phyloP scores from a whole-genome alignment of 805 yeast genomes.

The Scheffersomyces stipitis region DNA sequence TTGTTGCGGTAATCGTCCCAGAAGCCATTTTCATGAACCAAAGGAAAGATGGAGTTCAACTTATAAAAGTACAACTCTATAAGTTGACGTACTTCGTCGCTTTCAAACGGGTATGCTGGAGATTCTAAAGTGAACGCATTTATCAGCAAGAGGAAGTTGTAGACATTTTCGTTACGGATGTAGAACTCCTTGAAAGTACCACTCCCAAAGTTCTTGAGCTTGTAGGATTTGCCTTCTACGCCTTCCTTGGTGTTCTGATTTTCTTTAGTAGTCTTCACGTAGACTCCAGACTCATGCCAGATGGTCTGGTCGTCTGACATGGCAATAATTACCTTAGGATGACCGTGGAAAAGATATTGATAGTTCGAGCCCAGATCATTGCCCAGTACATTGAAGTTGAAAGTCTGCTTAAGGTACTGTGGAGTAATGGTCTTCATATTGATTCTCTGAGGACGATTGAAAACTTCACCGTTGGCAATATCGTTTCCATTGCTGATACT shows the following conservation, averaged over 20 bases:
- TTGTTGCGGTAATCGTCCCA: slow-evolving; percentile 24
- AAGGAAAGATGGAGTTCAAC: slow-evolving; percentile 33
- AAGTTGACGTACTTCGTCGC: slow-evolving; percentile 18
- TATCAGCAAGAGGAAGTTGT: slow-evolving; percentile 20
- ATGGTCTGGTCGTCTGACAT: slow-evolving; percentile 16
- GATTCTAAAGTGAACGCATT: slow-evolving; percentile 31
- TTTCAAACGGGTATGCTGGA: slow-evolving; percentile 19
- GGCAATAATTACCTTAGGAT: slow-evolving; percentile 26
- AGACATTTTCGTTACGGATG: slow-evolving; percentile 12
- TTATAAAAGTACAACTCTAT: slow-evolving; percentile 30
- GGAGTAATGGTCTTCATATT: slow-evolving; percentile 15
- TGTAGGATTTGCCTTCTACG: slow-evolving; percentile 6
- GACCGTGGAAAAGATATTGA: slow-evolving; percentile 23
- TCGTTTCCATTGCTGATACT: no score
- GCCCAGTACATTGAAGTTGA: slow-evolving; percentile 24
- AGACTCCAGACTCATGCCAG: slow-evolving; percentile 27
- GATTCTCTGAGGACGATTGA: no score
- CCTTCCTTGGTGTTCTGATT: slow-evolving; percentile 5
- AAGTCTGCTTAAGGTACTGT: slow-evolving; percentile 17
- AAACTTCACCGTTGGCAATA: no score
- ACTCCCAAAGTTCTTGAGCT: slow-evolving; percentile 7
- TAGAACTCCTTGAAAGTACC: slow-evolving; percentile 13
- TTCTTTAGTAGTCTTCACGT: slow-evolving; percentile 11
- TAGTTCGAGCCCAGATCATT: slow-evolving; percentile 17
- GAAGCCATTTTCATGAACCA: slow-evolving; percentile 26